Evolutionary conservation across 306 rosid species (phyloP), one percentile per base, ranked within the genome.

Genomic region (Acacia melanoxylon): DNA sequence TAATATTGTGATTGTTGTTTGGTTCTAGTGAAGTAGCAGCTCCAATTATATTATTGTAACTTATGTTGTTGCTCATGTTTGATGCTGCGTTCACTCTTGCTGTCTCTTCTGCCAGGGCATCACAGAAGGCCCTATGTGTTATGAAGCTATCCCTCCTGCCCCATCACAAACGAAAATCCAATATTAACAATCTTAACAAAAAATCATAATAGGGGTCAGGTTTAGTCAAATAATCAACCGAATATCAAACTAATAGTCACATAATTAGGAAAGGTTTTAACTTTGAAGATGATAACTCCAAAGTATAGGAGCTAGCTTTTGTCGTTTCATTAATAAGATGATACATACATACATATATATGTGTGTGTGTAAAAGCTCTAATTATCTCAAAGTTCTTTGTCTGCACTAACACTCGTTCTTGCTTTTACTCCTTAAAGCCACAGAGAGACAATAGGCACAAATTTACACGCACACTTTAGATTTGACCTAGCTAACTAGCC

Each of bases 81-180:
- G 94, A 77, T 25, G 81, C 86, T 82, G 94, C 97, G 72, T 89
- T 94, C 75, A 92, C 83, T 78, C 95, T 86, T 0, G 98, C 98
- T 70, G 98, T 89, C 87, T 94, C 98, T 91, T 94, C 98, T 19
- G 98, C 98, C 41, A 94, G 91, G 52, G 97, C 98, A 63, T 94
- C 98, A 70, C 98, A 94, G 76, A 94, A 94, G 29, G 97, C 97
- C 71, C 98, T 88, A 77, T 94, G 98, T 44, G 97, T 92, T 58
- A 94, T 94, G 90, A 94, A 94, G 87, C 97, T 94, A 42, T 94
- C 98, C 82, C 97, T 86, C 91, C 98, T 94, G 92, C 89, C 70
- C 86, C 29, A 72, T 12, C 58, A 6, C 54, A 24, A 5, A 40
- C 8, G 1, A 51, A 51, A 51, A 5, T 40, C 13, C 33, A 27